Percentiles rank a stretch among this genome's conserved stretches.
Conservation (phyloP, 2,329 filamentous ascomycete genomes). For the Aspergillus fumigatiaffinis region DNA sequence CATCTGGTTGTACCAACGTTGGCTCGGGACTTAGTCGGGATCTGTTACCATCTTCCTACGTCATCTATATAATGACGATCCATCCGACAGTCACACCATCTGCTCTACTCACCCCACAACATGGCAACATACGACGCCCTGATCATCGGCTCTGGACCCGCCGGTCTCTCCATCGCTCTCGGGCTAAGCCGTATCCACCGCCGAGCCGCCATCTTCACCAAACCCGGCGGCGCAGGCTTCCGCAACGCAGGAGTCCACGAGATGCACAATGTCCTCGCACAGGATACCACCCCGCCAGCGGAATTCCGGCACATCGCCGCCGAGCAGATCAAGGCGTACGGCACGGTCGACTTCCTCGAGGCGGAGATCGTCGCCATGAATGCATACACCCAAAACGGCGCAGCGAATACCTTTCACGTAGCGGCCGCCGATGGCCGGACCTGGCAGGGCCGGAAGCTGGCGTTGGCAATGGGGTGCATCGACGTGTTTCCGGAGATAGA, state of each 20-base stretch:
- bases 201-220: constrained; percentile 43
- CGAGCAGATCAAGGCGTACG: neutral
- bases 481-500: constrained; percentile 52
- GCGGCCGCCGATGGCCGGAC: constrained; percentile 39
- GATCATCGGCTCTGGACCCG: constrained; percentile 44
- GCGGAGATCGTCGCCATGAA: neutral
- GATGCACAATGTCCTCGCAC: constrained; percentile 44
- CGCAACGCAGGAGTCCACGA: constrained; percentile 41
- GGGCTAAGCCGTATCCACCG: constrained; percentile 35
- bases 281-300: constrained; percentile 32
- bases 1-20: too few relatives aligned
- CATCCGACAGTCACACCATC: too few relatives aligned
- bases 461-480: constrained; percentile 51
- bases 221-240: constrained; percentile 31
- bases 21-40: too few relatives aligned
- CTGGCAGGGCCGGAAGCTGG: constrained; percentile 51
- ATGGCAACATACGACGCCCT: constrained; percentile 11
- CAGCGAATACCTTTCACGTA: neutral
- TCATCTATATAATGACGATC: too few relatives aligned
- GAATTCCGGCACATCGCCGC: constrained; percentile 15
- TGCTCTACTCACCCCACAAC: too few relatives aligned
- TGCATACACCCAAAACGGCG: neutral
- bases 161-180: constrained; percentile 41
- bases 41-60: too few relatives aligned
- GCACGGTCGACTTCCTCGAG: neutral